Evolutionary conservation across 495 filamentous ascomycete genomes (phyloP), one percentile per base, ranked within the genome.

Genomic region (Podospora didyma): DNA sequence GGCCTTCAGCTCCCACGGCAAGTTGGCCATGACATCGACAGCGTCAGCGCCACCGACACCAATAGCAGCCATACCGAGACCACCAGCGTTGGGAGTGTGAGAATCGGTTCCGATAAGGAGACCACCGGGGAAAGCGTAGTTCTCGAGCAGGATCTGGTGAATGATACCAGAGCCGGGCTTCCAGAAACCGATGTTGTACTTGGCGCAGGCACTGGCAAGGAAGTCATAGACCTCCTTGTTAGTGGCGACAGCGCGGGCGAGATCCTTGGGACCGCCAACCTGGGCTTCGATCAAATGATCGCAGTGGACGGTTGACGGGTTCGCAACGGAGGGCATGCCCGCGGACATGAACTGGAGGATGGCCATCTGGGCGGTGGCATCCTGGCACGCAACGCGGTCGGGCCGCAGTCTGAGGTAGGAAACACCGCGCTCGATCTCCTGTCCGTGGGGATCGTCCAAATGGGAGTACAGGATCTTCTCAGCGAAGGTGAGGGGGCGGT

Each of bases 201-300:
- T 98, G 62, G 92, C 94, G 67, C 94, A 97, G 56, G 95, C 86
- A 50, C 86, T 86, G 53, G 92, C 86, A 70, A 98, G 80, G 84
- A 98, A 98, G 75, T 98, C 90, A 77, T 97, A 98, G 61, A 98
- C 94, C 75, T 98, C 94, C 84, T 97, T 97, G 87, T 98, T 98
- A 77, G 97, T 96, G 53, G 83, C 82, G 66, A 91, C 79, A 62
- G 95, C 95, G 68, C 94, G 84, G 52, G 85, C 89, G 64, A 98
- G 81, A 88, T 98, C 94, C 82, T 97, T 93, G 48, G 82, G 86
- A 67, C 95, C 94, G 68, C 94, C 94, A 69, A 91, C 70, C 79
- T 97, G 92, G 59, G 93, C 94, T 80, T 97, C 94, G 75, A 98
- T 98, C 82, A 98, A 85, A 81, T 98, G 94, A 74, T 98, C 94